Evolutionary conservation across 352 stramenopile genomes (phyloP).

Genomic region (Phytophthora cryptogea): DNA sequence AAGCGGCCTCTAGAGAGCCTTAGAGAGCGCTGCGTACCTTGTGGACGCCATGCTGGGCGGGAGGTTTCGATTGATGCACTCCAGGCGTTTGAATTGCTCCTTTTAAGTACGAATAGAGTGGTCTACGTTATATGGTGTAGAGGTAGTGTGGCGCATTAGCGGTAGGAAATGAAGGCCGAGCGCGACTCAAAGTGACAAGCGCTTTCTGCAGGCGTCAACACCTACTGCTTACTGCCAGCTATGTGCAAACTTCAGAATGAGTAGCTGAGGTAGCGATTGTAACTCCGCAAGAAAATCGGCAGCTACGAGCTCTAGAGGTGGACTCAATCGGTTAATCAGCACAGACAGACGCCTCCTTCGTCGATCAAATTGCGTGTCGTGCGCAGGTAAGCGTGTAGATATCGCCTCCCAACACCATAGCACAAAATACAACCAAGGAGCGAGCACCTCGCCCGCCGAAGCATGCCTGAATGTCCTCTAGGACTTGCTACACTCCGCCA

Average conservation of each 20-base stretch:
- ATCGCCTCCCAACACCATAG: neutral
- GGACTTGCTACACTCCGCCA: too few species aligned
- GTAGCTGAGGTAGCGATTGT: too few species aligned
- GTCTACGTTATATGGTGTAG: neutral
- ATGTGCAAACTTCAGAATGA: too few species aligned
- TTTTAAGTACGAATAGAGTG: neutral
- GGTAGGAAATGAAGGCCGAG: too few species aligned
- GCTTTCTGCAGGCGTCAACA: too few species aligned
- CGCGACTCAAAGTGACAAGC: too few species aligned
- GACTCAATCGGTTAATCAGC: neutral
- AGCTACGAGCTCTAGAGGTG: neutral
- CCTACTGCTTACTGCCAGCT: too few species aligned
- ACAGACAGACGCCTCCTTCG: neutral
- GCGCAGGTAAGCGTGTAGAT: neutral
- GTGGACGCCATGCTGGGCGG: conserved; percentile 20
- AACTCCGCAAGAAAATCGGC: neutral
- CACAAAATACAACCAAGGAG: neutral
- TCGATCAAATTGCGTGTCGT: neutral
- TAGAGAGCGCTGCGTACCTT: conserved; percentile 14
- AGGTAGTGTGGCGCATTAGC: neutral
- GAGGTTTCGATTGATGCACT: conserved; percentile 16
- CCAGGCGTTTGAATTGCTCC: conserved; percentile 12
- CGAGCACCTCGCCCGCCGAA: too few species aligned
- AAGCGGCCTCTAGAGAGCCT: neutral
- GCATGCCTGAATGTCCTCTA: too few species aligned